Evolutionary conservation across 106 monocot species (phyloP), one percentile per base, ranked within the genome.

Genomic region (Hemerocallis citrina): DNA sequence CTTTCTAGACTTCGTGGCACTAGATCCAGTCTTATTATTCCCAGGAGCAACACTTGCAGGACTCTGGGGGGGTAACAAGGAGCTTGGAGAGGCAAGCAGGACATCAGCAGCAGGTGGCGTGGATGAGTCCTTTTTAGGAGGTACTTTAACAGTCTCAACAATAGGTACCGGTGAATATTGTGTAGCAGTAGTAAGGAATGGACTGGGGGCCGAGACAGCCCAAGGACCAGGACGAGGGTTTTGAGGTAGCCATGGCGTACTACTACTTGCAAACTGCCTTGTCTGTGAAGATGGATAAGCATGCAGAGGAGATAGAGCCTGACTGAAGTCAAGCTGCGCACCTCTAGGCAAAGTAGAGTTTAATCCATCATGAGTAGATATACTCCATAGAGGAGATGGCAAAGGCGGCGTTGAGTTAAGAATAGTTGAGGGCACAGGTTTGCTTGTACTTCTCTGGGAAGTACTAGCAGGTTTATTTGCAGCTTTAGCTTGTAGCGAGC

Each of bases 1-100:
- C 70, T 89, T 91, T 59, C 82, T 81, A 24, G 87, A 47, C 62
- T 88, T 91, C 15, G 80, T 79, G 52, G 52, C 42, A 58, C 51
- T 57, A 51, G 64, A 13, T 28, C 42, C 56, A 51, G 45, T 67
- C 64, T 76, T 81, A 31, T 35, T 66, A 47, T n/a, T 57, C 15
- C 19, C 52, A 61, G 75, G 50, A 62, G 69, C 66, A 52, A 59
- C 38, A 66, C 28, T 65, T 12, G 40, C 16, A 30, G 60, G 17
- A 50, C 16, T 36, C 31, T 29, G 67, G 68, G 55, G 28, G 30
- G 78, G 52, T 8, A 63, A 68, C 21, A 79, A 72, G 68, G 57
- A 28, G 81, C 57, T 69, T 34, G 89, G 63, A 20, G 79, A 55
- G 4, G 45, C 38, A 67, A 69, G 57, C 41, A 76, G 76, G 43